Evolutionary conservation across 306 rosid species (phyloP), one percentile per base, ranked within the genome.

Genomic region (Prunus mongolica): DNA sequence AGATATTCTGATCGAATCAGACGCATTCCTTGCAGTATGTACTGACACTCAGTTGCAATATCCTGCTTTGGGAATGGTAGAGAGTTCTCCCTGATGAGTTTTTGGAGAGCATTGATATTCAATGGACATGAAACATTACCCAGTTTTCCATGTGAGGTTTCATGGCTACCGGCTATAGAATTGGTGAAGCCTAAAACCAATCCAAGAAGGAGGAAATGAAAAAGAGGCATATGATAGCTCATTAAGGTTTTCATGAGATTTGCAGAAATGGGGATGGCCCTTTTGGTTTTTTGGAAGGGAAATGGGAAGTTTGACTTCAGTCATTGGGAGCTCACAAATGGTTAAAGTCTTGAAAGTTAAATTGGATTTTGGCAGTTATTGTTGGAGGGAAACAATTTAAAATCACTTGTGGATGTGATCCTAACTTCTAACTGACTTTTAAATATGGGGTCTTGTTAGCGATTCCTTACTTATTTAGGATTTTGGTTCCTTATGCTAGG

Each of bases 1-100:
- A 82, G 85, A 77, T 73, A 73, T 10, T 77, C 62, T 13, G 82
- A 77, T 34, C 72, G 72, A 11, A 82, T 51, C 2, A 82, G 64
- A 51, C 62, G 58, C 28, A 77, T 82, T 62, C 72, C 79, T 46
- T 77, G 72, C 12, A 73, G 34, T 50, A 52, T 13, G 46, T 72
- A 72, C 24, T 73, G 67, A 61, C 82, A 82, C 2, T 50, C 62
- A 4, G 76, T 73, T 3, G 68, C 61, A 22, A 16, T 77, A 41
- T 67, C 72, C 10, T 19, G 51, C 24, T 8, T 24, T 6, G 66
- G 72, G 54, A 52, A 54, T 13, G 45, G 28, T 12, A 12, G 25
- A 8, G 4, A 8, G 47, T 28, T 63, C 61, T 73, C 28, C 8
- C 2, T 18, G 44, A 72, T 19, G 46, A 72, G 72, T 52, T 77